phyloP scores from a whole-genome alignment of 306 rosid genomes.

The Oemleria cerasiformis region DNA sequence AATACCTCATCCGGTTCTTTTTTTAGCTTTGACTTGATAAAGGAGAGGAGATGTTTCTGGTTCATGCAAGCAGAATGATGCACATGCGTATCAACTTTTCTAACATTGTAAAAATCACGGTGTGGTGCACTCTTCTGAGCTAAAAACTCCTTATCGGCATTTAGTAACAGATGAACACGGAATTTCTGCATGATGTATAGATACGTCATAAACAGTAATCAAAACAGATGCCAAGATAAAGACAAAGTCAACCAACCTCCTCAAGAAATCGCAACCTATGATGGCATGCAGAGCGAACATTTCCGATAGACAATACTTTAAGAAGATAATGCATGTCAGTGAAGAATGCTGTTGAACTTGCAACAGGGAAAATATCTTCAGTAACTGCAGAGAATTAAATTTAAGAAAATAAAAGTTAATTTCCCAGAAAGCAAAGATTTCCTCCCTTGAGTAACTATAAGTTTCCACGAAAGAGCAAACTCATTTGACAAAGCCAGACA shows the following conservation, averaged over 20 bases:
- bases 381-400: constrained; percentile 33
- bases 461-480: not conserved
- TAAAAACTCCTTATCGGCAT: constrained; percentile 69
- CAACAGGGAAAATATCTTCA: constrained; percentile 75
- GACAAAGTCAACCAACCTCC: constrained; percentile 50
- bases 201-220: constrained; percentile 32
- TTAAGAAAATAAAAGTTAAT: constrained; percentile 1
- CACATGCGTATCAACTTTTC: constrained; percentile 88
- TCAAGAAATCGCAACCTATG: constrained; percentile 81
- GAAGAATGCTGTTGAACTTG: constrained; percentile 69
- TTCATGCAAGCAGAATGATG: constrained; percentile 98
- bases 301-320: constrained; percentile 69
- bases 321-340: constrained; percentile 78
- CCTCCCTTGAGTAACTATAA: constrained; percentile 12
- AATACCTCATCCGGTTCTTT: constrained; percentile 85
- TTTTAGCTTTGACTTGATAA: constrained; percentile 73
- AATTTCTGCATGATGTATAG: constrained; percentile 63
- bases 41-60: constrained; percentile 87
- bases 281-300: constrained; percentile 72
- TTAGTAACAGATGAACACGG: constrained; percentile 73
- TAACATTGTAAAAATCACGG: constrained; percentile 82
- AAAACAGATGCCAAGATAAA: constrained; percentile 17
- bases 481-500: not conserved
- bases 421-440: constrained; percentile 20
- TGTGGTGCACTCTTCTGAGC: constrained; percentile 82